Base-by-base conservation (phyloP, 495 filamentous ascomycete species). In the Xylona heveae region DNA sequence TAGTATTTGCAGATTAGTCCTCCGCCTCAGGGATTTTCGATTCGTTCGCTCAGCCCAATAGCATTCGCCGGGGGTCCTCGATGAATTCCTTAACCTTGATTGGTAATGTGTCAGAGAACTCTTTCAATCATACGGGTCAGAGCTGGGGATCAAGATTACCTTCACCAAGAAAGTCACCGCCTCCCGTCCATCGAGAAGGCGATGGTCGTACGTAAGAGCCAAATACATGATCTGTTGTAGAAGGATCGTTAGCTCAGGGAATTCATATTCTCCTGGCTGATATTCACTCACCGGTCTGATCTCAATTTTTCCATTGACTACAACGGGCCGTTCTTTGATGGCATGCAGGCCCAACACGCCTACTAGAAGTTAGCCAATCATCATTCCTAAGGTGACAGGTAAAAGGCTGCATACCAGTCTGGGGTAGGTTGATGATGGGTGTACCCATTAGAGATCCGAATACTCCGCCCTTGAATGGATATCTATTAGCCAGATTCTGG, bases 401-500 rank as follows among this genome's bases (percentile, higher is more conserved):
- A n/a, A 33, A 20, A 20, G 12, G 16, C 8, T 5, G 9, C 55
- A 30, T 43, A 66, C 64, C 65, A 23, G 79, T 85, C 52, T 97
- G 88, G 14, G 88, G 88, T 16, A 92, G 59, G 54, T 97, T 97
- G 60, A 97, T 95, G 49, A 97, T 97, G n/a, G 88, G 88, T 1
- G 88, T 97, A 18, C 85, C 85, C 82, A 93, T 92, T 38, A 95
- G 52, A 17, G 75, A 79, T 19, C 74, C 74, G 44, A 77, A 77
- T 30, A 77, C 71, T 42, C 71, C 71, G 38, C 71, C 71, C 65
- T 70, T 34, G 1, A 33, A 35, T 8, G 13, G 6, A 8, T 12
- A 30, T 9, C 24, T 16, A 24, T 4, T 8, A 10, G 10, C 10
- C 7, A 26, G 33, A 15, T 38, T n/a, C 24, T 9, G 7, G 6